Evolutionary conservation across 1,284 basidiomycete genomes (phyloP), one percentile per base, ranked within the genome.

Genomic region (Caloboletus firmus): DNA sequence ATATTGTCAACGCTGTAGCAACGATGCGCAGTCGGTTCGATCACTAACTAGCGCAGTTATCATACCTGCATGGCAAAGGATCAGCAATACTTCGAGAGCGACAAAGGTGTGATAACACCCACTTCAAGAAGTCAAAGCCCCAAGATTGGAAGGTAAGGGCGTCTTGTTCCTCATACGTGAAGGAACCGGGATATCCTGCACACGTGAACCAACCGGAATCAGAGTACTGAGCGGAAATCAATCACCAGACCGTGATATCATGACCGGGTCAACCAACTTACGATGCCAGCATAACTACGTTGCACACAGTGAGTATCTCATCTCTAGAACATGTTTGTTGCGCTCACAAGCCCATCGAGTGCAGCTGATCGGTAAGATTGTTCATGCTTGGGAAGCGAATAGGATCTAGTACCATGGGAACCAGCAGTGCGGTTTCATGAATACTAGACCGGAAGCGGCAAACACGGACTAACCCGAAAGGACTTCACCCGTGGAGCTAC

Each of bases 61-160:
- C 80, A 58, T 81, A 82, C 63, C 80, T 83, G 51, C 20, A 15
- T 13, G 26, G 32, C 36, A 45, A 36, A 24, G 36, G 31, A 13
- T 58, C 11, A 64, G 22, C 3, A 5, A 40, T 20, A 31, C 28
- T n/a, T 20, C 28, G 6, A 15, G 13, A 35, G 24, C 26, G n/a
- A 45, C 24, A 36, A 28, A 41, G 11, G n/a, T 30, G 13, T 39
- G 37, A 40, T 22, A 45, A 41, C 8, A 65, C 79, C n/a, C 55
- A 82, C 82, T 84, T 84, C 45, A 84, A 67, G 59, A 77, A 73
- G 61, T 84, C 80, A 54, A 84, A 83, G 0, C 80, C 80, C 82
- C 82, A 84, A 30, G 79, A 74, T 54, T 69, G 57, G 49, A 69
- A 69, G 2, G 68, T 70, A 30, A 67, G 31, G 41, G 62, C 57